These are phyloP conservation scores for Colletotrichum brevisporum DNA, from an alignment of 2,329 filamentous ascomycete genomes.

Conservation along the genomic window DNA sequence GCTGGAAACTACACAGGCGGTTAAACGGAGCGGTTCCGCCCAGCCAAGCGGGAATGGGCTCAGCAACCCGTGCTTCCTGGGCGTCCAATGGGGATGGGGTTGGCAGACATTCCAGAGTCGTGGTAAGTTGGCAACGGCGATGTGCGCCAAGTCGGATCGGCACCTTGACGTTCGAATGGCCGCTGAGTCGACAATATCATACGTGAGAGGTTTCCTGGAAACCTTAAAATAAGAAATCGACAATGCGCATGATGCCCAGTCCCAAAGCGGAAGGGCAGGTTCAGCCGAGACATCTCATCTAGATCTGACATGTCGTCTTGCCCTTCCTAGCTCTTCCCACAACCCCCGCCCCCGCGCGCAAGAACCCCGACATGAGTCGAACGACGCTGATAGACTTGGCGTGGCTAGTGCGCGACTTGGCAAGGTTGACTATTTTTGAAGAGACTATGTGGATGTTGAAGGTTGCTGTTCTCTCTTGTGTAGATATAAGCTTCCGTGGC, in stretches of 20 bases:
- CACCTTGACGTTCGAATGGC: not conserved
- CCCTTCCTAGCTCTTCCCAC: too few species aligned
- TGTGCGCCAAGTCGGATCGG: constrained; percentile 19
- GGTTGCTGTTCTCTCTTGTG: not conserved
- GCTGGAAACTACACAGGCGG: not conserved
- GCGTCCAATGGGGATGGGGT: not conserved
- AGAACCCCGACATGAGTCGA: constrained; percentile 34
- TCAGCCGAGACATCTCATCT: constrained; percentile 35
- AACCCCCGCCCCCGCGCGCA: constrained; percentile 9
- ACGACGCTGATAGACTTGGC: constrained; percentile 16
- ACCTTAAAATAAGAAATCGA: constrained; percentile 30
- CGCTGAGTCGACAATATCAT: constrained; percentile 36
- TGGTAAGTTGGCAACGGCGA: constrained; percentile 5
- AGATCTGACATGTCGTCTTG: constrained; percentile 30
- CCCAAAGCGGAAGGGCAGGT: constrained; percentile 12
- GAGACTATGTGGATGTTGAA: not conserved
- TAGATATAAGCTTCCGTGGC: constrained; percentile 32
- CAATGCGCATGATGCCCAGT: constrained; percentile 33
- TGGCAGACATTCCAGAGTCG: not conserved
- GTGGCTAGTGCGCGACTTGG: constrained; percentile 5
- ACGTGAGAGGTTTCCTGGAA: constrained; percentile 35
- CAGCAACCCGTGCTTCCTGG: not conserved
- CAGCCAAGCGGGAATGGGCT: not conserved
- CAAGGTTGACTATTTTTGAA: constrained; percentile 23
- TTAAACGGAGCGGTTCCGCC: not conserved